Conservation (phyloP, 1,284 basidiomycete genomes). For the Trichosporon sp. region DNA sequence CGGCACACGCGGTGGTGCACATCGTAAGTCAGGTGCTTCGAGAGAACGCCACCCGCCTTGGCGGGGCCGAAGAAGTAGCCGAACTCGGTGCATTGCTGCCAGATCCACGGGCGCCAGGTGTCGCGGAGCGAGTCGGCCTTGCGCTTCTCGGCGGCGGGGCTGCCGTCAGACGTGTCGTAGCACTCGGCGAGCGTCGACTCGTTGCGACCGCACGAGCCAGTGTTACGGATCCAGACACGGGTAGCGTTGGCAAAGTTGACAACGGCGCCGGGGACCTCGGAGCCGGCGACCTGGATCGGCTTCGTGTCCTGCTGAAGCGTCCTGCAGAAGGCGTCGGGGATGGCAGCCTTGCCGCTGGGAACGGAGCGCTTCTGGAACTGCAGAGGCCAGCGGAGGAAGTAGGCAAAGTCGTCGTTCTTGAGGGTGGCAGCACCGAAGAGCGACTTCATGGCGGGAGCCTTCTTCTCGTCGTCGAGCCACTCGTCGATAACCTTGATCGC, state of each 20-base stretch:
- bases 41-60: slow-evolving; percentile 44
- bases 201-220: slow-evolving; percentile 68
- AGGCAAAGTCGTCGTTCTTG: slow-evolving; percentile 75
- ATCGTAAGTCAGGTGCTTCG: slow-evolving; percentile 68
- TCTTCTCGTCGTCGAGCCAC: slow-evolving; percentile 60
- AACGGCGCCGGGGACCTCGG: slow-evolving; percentile 57
- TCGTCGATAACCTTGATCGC: slow-evolving; percentile 67
- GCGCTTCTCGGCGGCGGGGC: slow-evolving; percentile 66
- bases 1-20: slow-evolving; percentile 79
- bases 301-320: slow-evolving; percentile 59
- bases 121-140: slow-evolving; percentile 63
- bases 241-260: slow-evolving; percentile 77
- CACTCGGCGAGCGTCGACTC: slow-evolving; percentile 68
- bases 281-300: slow-evolving; percentile 41
- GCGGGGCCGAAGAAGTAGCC: slow-evolving; percentile 71
- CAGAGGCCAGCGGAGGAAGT: slow-evolving; percentile 62
- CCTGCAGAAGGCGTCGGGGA: slow-evolving; percentile 76
- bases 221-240: slow-evolving; percentile 30
- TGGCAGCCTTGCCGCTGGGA: not conserved
- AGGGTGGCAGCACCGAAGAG: slow-evolving; percentile 74
- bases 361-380: slow-evolving; percentile 61
- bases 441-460: slow-evolving; percentile 64
- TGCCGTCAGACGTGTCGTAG: slow-evolving; percentile 72
- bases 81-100: slow-evolving; percentile 90
- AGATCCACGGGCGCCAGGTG: slow-evolving; percentile 83